Evolutionary conservation across 306 rosid species (phyloP), one percentile per base, ranked within the genome.

Genomic region (Ceratonia siliqua): DNA sequence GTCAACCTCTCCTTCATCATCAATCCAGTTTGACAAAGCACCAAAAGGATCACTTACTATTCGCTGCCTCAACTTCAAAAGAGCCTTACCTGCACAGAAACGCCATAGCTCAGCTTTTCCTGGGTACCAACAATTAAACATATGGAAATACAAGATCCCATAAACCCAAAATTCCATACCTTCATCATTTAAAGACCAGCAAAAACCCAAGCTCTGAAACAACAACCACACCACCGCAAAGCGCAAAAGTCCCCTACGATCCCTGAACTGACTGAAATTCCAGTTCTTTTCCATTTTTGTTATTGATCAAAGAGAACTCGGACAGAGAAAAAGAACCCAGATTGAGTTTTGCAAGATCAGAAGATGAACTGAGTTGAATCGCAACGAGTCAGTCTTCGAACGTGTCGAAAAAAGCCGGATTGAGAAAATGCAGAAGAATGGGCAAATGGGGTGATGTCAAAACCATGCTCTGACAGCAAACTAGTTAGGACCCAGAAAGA

Each of bases 41-140:
- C 82, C 87, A 68, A 88, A 88, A 2, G 98, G 98, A 75, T 94
- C 97, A 79, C 83, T 88, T 63, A 61, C 70, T 17, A 94, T 83
- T 74, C 85, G 78, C 59, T 94, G 80, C 79, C 79, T 84, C 63
- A 94, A 82, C 82, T 82, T 91, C 89, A 94, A 71, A 74, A 94
- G 92, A 77, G 91, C 85, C 54, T 84, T 84, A 88, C 96, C 98
- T 93, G 80, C 84, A 58, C 79, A 75, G 7, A 63, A 38, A 36
- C 87, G 75, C 82, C 48, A 11, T 15, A 52, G 35, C 52, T 67
- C 50, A 52, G 62, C 57, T 68, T 65, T 25, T 69, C 58, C 72
- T 39, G 18, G 27, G 38, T 5, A 45, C 28, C 49, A 58, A 58
- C 52, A 49, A 41, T 22, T 28, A 24, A 15, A 8, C 20, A 8